Percentiles rank a stretch among this genome's conserved stretches.
phyloP scores from a whole-genome alignment of 2,329 filamentous ascomycete genomes.

The Pleomassaria siparia region DNA sequence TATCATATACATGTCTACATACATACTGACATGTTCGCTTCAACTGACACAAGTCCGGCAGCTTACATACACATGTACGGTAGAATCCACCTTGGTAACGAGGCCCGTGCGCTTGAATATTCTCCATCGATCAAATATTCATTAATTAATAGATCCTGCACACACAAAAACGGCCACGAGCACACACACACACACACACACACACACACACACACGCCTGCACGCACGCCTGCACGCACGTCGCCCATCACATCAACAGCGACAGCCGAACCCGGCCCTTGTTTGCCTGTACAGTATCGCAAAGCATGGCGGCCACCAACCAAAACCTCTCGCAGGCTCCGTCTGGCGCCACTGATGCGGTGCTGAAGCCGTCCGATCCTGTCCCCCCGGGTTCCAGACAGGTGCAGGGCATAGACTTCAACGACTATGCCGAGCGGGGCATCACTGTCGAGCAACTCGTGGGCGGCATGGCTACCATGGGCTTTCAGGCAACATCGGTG shows the following conservation, averaged over 20 bases:
- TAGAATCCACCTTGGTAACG: not conserved
- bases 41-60: not conserved
- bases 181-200: not conserved
- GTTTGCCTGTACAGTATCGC: constrained; percentile 6
- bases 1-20: no score
- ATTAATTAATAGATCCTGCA: no score
- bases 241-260: not conserved
- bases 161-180: no score
- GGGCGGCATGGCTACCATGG: constrained; percentile 81
- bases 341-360: constrained; percentile 66
- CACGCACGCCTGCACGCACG: not conserved
- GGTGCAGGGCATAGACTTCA: constrained; percentile 91
- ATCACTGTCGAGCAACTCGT: constrained; percentile 87
- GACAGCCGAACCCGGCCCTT: not conserved
- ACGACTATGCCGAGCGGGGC: constrained; percentile 70
- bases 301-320: constrained; percentile 24
- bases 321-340: constrained; percentile 38
- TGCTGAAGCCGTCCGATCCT: constrained; percentile 80
- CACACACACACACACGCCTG: no score
- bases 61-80: no score
- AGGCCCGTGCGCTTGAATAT: not conserved
- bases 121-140: not conserved
- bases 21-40: no score
- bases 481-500: constrained; percentile 78
- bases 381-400: constrained; percentile 76